Evolutionary conservation across 1,284 basidiomycete species (phyloP), one percentile per base, ranked within the genome.

Genomic region (Leucocoprinus gongylophorus): DNA sequence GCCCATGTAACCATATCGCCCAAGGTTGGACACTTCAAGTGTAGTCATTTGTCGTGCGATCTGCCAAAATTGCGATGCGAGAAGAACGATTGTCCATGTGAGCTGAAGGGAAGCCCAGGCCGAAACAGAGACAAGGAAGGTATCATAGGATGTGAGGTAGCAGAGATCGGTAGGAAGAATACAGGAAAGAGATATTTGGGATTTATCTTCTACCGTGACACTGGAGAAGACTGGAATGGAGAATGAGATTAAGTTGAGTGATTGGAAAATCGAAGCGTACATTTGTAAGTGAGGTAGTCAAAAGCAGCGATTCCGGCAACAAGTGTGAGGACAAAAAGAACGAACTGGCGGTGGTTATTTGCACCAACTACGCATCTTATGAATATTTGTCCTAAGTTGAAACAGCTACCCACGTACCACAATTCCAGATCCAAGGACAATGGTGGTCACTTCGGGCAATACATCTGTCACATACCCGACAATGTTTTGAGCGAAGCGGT

Each of bases 391-490:
- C 15, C 30, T 28, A 42, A 15, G 33, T 39, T 35, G 46, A n/a
- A 51, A 29, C 8, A 10, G 38, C 30, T 45, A 39, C 53, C 20
- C 9, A 71, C 86, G 39, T 64, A 91, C 90, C 84, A 66, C 95
- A 98, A 69, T 98, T 98, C 89, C 93, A 97, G n/a, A 98, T 85
- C 95, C 95, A 99, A 7, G 97, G 97, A 62, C 95, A 98, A 64
- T 98, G 95, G 62, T 97, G 94, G 64, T 97, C 94, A 62, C 86
- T 90, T 46, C 91, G 76, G 6, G 88, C 91, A 15, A 95, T 79
- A 63, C 97, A 99, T 53, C 85, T 83, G 59, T 95, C 87, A 64
- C 95, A 98, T 30, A 90, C 76, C 13, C 93, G 82, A 71, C 95
- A 98, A 66, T 99, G 97, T 67, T 97, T 98, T 21, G 91, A 95